Percentiles rank a stretch among this genome's conserved stretches.
Evolutionary conservation across 257 asterid species (phyloP).

Genomic region (Salvia hispanica): DNA sequence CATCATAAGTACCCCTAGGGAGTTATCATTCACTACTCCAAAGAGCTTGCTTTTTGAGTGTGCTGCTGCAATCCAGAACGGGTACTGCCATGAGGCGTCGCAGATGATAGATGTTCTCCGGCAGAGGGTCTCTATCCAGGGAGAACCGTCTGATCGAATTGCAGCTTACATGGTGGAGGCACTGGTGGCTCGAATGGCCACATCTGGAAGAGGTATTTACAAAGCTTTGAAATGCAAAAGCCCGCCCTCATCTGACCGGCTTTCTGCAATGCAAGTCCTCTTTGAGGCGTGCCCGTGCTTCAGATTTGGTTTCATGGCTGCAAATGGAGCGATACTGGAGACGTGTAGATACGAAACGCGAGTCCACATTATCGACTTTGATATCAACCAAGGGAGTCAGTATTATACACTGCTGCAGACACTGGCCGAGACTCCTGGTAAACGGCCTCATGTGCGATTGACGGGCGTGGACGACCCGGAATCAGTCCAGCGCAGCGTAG

Average conservation of each 20-base stretch:
- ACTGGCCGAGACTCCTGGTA: conserved; percentile 54
- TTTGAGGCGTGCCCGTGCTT: conserved; percentile 96
- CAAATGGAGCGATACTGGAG: conserved; percentile 81
- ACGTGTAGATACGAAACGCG: conserved; percentile 59
- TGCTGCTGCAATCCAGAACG: conserved; percentile 66
- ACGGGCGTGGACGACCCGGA: conserved; percentile 97
- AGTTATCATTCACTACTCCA: conserved; percentile 45
- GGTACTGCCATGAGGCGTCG: conserved; percentile 54
- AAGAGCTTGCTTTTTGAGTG: conserved; percentile 75
- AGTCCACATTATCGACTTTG: conserved; percentile 87
- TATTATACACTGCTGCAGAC: conserved; percentile 80
- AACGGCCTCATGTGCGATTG: conserved; percentile 57
- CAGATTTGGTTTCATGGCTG: conserved; percentile 87
- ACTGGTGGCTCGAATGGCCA: conserved; percentile 77
- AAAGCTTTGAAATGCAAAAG: conserved; percentile 81
- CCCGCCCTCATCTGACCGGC: conserved; percentile 70
- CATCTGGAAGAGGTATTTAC: conserved; percentile 91
- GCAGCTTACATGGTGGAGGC: conserved; percentile 99
- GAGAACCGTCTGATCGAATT: conserved; percentile 80
- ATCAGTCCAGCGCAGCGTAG: conserved; percentile 75
- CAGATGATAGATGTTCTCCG: conserved; percentile 64
- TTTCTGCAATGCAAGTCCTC: conserved; percentile 95
- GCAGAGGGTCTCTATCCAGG: conserved; percentile 76
- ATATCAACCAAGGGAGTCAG: conserved; percentile 94
- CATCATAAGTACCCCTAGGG: conserved; percentile 48